These are phyloP conservation scores for Cryphonectria japonica DNA, from an alignment of 2,329 filamentous ascomycete species.

Conservation along the genomic window DNA sequence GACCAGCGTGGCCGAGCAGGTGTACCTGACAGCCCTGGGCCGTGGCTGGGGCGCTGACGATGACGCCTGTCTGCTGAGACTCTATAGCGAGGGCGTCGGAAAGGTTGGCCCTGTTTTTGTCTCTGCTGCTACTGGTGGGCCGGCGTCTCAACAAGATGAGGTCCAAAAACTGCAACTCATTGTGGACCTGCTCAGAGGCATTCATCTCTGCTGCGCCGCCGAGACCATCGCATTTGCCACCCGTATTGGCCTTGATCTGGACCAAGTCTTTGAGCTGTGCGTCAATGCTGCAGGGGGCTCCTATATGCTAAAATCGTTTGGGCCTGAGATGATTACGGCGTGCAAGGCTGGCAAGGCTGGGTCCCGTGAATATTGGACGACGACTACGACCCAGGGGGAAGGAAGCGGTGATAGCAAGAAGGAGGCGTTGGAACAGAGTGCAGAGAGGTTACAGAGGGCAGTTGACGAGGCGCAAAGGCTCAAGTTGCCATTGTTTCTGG, in stretches of 20 bases:
- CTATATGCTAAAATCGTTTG: constrained; percentile 42
- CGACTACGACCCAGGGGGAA: constrained; percentile 7
- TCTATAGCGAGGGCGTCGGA: constrained; percentile 47
- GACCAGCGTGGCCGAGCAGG: constrained; percentile 65
- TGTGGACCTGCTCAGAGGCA: constrained; percentile 45
- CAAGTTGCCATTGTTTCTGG: constrained; percentile 47
- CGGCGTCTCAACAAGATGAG: constrained; percentile 35
- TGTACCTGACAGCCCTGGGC: constrained; percentile 62
- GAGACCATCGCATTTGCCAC: constrained; percentile 49
- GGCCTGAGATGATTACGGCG: constrained; percentile 44
- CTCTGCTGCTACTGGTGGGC: background rate
- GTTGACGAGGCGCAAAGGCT: constrained; percentile 48
- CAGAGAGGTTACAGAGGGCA: constrained; percentile 41
- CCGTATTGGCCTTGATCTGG: constrained; percentile 47
- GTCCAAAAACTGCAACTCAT: constrained; percentile 45
- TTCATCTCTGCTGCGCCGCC: constrained; percentile 48
- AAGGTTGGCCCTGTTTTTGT: constrained; percentile 37
- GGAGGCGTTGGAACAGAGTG: constrained; percentile 36
- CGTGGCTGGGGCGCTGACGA: constrained; percentile 56
- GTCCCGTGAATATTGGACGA: constrained; percentile 31
- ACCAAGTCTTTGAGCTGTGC: constrained; percentile 50
- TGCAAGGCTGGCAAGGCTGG: constrained; percentile 36
- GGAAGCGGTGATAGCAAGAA: background rate
- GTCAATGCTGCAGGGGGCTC: constrained; percentile 51
- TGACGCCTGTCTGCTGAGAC: constrained; percentile 47